Percentiles rank a stretch among this genome's conserved stretches.
Conservation (phyloP, 106 monocot species). For the Dendrobium chrysotoxum region DNA sequence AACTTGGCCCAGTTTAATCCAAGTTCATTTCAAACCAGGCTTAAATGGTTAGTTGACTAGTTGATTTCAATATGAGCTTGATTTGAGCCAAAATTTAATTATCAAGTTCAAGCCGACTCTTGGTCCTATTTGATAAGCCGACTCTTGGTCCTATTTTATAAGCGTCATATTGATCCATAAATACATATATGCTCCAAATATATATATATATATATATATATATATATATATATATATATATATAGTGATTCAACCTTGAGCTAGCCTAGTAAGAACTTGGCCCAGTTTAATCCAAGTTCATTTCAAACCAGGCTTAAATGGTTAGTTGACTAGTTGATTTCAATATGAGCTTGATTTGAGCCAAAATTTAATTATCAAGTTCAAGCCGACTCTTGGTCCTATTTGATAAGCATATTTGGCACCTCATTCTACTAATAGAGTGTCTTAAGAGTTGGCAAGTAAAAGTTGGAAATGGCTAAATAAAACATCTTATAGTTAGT, state of each 20-base stretch:
- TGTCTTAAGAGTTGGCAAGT: too few species aligned
- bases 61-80: not conserved
- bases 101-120: not conserved
- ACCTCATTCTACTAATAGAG: too few species aligned
- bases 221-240: too few species aligned
- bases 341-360: not conserved
- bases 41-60: not conserved
- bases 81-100: not conserved
- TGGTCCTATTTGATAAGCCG: too few species aligned
- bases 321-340: not conserved
- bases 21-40: not conserved
- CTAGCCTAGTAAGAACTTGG: not conserved
- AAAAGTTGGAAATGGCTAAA: too few species aligned
- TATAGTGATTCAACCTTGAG: not conserved
- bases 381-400: too few species aligned
- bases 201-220: too few species aligned
- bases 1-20: not conserved
- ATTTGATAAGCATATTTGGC: too few species aligned
- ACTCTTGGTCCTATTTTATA: too few species aligned
- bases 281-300: not conserved
- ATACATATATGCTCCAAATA: not conserved
- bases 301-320: not conserved
- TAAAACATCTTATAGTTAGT: too few species aligned
- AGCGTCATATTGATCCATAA: not conserved
- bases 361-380: not conserved